These are phyloP conservation scores for Acidiella bohemica DNA, from an alignment of 495 filamentous ascomycete genomes.

Conservation along the genomic window DNA sequence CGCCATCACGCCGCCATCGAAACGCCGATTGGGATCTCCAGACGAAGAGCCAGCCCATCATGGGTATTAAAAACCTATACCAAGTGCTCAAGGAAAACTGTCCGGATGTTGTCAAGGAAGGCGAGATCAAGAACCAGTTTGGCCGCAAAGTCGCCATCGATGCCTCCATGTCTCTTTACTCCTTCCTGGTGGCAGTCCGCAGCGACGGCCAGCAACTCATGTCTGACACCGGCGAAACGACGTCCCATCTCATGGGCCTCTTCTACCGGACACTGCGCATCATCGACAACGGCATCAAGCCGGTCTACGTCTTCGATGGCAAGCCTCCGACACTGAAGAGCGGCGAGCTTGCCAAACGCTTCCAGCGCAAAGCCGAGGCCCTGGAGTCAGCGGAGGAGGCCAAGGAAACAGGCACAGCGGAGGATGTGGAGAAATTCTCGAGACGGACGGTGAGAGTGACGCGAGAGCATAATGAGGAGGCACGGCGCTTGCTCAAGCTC, in stretches of 20 bases:
- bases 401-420: constrained; percentile 91
- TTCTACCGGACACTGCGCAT: constrained; percentile 98
- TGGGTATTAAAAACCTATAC: constrained; percentile 84
- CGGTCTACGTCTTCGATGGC: constrained; percentile 94
- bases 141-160: constrained; percentile 40
- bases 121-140: constrained; percentile 97
- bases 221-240: constrained; percentile 87
- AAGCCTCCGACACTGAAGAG: constrained; percentile 94
- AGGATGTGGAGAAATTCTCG: constrained; percentile 98
- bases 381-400: constrained; percentile 81
- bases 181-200: constrained; percentile 92
- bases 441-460: constrained; percentile 89
- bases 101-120: constrained; percentile 84
- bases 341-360: constrained; percentile 86
- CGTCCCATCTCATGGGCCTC: constrained; percentile 96
- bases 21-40: too few relatives aligned
- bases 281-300: constrained; percentile 97
- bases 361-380: constrained; percentile 80
- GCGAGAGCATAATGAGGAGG: constrained; percentile 86
- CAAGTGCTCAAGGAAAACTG: constrained; percentile 82
- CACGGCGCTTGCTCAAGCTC: constrained; percentile 72
- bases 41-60: too few relatives aligned
- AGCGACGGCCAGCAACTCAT: constrained; percentile 92
- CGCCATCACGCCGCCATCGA: too few relatives aligned
- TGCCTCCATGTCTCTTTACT: constrained; percentile 98